Evolutionary conservation across 202 grass and related monocot genomes (phyloP), one percentile per base, ranked within the genome.

Genomic region (Setaria viridis): DNA sequence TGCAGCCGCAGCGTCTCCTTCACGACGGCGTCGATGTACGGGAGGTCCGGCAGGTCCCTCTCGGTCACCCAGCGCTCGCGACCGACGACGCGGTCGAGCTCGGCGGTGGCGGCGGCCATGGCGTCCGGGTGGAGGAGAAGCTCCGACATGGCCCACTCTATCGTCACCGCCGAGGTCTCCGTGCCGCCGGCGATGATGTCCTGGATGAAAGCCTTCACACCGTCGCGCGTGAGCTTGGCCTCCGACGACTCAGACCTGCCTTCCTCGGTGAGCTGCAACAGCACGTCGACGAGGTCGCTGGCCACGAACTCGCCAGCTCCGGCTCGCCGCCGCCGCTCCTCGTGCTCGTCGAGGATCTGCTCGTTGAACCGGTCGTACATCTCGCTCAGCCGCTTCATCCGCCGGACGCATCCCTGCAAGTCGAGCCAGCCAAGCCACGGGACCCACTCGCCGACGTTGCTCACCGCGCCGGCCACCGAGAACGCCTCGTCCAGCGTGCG

Each of bases 1-100:
- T 96, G 91, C 70, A 96, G 62, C 73, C 89, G 78, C 89, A 96
- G 39, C 43, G 93, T 91, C 75, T 96, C 91, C 82, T 96, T 96
- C 14, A 96, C 45, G 29, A 96, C 89, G 62, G 91, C 91, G 42
- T 93, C 75, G 20, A 93, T 14, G 80, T 91, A 96, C 3, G 87
- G 89, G 42, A 96, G 91, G 19, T 72, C 19, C 8, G 50, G 55
- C 2, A 91, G 58, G 42, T 96, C 91, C 69, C 67, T 42, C 89
- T 96, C 91, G 46, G 72, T 41, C 1, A 91, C 89, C 91, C 89
- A 91, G 20, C 82, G 66, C 0, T 46, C 65, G 11, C 41, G 70
- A 32, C 91, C 91, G 3, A 93, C 58, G 1, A 93, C 87, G 46
- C 87, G 84, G 69, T 96, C 91, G 1, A 96, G 87, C 79, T 96